Evolutionary conservation across 2,329 filamentous ascomycete species (phyloP).

Genomic region (Aureobasidium sp.): DNA sequence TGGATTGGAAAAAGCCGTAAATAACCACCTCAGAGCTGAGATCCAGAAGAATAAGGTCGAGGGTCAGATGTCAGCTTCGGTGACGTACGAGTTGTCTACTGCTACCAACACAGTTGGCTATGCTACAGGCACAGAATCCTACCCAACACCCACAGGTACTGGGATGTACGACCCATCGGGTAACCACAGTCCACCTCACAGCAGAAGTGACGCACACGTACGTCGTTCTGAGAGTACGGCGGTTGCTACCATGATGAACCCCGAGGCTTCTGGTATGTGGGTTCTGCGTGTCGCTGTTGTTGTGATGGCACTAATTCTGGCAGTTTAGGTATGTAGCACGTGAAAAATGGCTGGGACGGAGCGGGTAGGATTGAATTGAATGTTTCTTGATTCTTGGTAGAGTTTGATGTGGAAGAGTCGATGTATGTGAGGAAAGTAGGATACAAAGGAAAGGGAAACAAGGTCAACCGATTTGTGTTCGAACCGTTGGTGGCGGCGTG

Average conservation of each 20-base stretch:
- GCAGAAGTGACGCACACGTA: not conserved
- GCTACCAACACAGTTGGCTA: not conserved
- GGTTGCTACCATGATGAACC: not conserved
- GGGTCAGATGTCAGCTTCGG: not conserved
- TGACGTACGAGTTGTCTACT: not conserved
- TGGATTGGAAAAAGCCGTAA: not conserved
- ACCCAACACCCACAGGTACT: not conserved
- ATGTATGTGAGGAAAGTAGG: not conserved
- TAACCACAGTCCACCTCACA: not conserved
- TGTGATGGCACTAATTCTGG: not conserved
- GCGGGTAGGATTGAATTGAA: not conserved
- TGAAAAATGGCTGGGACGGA: not conserved
- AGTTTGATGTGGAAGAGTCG: not conserved
- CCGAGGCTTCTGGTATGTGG: not conserved
- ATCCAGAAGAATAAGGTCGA: not conserved
- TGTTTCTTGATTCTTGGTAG: not conserved
- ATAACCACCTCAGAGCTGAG: not conserved
- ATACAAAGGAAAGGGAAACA: not conserved
- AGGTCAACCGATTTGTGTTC: not conserved
- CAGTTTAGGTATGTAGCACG: not conserved
- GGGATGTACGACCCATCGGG: not conserved
- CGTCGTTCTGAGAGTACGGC: not conserved
- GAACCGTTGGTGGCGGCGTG: conserved; percentile 3
- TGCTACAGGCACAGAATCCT: not conserved
- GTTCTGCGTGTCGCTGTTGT: not conserved